Evolutionary conservation across 805 yeast genomes (phyloP).

Genomic region (Candida tibetensis): DNA sequence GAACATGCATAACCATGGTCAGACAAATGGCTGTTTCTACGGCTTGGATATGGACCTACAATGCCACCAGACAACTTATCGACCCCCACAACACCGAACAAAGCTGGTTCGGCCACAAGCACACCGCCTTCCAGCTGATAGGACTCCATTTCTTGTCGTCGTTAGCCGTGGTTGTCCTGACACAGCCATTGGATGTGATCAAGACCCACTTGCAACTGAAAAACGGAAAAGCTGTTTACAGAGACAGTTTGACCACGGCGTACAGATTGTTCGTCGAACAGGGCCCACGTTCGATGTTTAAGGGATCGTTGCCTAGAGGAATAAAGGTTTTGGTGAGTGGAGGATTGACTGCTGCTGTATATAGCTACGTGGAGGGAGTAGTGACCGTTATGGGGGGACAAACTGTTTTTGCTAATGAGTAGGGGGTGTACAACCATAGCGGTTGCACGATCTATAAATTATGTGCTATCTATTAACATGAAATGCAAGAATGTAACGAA

Average conservation of each 20-base stretch:
- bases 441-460: too few relatives aligned
- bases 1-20: slow-evolving; percentile 74
- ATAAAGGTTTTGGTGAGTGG: slow-evolving; percentile 70
- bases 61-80: slow-evolving; percentile 67
- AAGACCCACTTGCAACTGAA: slow-evolving; percentile 85
- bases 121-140: slow-evolving; percentile 37
- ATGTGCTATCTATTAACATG: too few relatives aligned
- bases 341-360: slow-evolving; percentile 63
- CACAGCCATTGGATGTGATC: slow-evolving; percentile 85
- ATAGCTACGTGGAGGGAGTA: slow-evolving; percentile 54
- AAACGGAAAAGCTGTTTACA: slow-evolving; percentile 55
- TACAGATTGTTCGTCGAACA: slow-evolving; percentile 29
- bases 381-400: slow-evolving; percentile 35
- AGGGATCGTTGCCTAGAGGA: slow-evolving; percentile 55
- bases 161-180: slow-evolving; percentile 66
- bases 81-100: slow-evolving; percentile 48
- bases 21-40: slow-evolving; percentile 79
- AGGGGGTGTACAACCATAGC: neutral
- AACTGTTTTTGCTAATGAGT: slow-evolving; percentile 25
- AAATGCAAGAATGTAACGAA: too few relatives aligned
- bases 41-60: slow-evolving; percentile 82
- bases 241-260: slow-evolving; percentile 55
- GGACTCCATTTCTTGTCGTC: slow-evolving; percentile 63
- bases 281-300: slow-evolving; percentile 32
- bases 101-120: slow-evolving; percentile 46